Evolutionary conservation across 176 grass and related monocot genomes (phyloP), one percentile per base, ranked within the genome.

Genomic region (Thalia dealbata): DNA sequence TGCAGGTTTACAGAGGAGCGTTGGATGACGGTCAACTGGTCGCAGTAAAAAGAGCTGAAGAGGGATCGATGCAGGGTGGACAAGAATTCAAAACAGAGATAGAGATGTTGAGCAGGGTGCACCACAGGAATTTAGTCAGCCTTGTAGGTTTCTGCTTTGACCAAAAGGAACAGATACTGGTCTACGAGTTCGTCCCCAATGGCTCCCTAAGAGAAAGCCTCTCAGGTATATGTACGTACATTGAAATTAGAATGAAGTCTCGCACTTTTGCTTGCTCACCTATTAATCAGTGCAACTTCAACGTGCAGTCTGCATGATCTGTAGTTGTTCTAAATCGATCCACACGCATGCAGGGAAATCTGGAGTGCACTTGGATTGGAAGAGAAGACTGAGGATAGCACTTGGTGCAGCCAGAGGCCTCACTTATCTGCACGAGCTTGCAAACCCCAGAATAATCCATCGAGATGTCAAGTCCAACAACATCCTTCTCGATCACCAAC

Each of bases 71-170:
- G 73, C 93, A 97, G 78, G 93, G 89, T 28, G 84, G 85, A 27
- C 81, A 86, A 61, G 93, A 97, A 67, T 92, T 97, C 87, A 92
- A 92, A 72, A 92, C 87, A 64, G 93, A 97, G 87, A 92, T 97
- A 24, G 89, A 97, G 78, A 78, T 97, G 23, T 85, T 97, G 73
- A 90, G 89, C 0, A 83, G 89, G 25, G 93, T 97, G 28, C 93
- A 97, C 78, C 93, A 92, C 81, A 92, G 83, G 66, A 97, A 97
- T 52, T 78, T 97, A 55, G 89, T 97, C 32, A 78, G 75, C 69
- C 85, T 92, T 22, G 87, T 97, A 5, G 89, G 93, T 52, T 97
- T 97, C 82, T 92, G 89, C 83, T 92, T 90, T 21, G 89, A 92
- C 32, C 92, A 97, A 78, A 83, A 81, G 0, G 89, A 97, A 74